Base-by-base conservation (phyloP, 2,329 filamentous ascomycete species). In the Claviceps cyperi region DNA sequence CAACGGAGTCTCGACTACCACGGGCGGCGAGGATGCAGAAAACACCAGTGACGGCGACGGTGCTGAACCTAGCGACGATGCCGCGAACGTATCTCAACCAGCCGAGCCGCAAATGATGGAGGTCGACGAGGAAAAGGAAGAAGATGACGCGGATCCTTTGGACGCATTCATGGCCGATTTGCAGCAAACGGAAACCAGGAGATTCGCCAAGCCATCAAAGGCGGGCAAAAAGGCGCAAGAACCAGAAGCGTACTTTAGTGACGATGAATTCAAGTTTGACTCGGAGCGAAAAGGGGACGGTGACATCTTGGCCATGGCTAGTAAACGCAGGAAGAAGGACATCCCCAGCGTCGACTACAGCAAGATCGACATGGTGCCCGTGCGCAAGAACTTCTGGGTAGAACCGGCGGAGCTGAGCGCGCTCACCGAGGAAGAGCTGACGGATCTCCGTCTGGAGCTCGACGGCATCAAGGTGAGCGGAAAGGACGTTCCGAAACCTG, bases 391-490 rank as follows among this genome's bases (percentile, higher is more conserved):
- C 64, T 98, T 98, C 67, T 98, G 95, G 75, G 83, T 85, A 9
- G 90, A 97, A 63, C 90, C 92, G 9, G 75, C 80, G 19, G 90
- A 98, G 64, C 70, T 97, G 54, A 77, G 81, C 47, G 78, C 85
- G 43, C 83, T 97, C 77, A 88, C 81, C 2, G 84, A 94, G 56
- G 86, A 85, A 50, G 90, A 97, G 58, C 78, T 94, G 50, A 78
- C 81, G 43, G 85, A 86, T 56, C 66, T 98, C 50, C 81, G 92
- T 46, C 70, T 91, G 52, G 89, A 97, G 64, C 74, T 98, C 32
- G 92, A 97, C 63, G 91, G 89, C 46, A 97, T 98, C 69, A 96
- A 95, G 64, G 87, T 97, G 41, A 81, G 84, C 52, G 89, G 90
- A 53, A 81, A 88, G 56, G 80, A 95, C 59, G 82, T 94, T 4